A percentile compares a stretch with the other conserved stretches of the same genome.
These are phyloP conservation scores for Azolla pinnata DNA, from an alignment of 75 land plant species.

Conservation along the genomic window DNA sequence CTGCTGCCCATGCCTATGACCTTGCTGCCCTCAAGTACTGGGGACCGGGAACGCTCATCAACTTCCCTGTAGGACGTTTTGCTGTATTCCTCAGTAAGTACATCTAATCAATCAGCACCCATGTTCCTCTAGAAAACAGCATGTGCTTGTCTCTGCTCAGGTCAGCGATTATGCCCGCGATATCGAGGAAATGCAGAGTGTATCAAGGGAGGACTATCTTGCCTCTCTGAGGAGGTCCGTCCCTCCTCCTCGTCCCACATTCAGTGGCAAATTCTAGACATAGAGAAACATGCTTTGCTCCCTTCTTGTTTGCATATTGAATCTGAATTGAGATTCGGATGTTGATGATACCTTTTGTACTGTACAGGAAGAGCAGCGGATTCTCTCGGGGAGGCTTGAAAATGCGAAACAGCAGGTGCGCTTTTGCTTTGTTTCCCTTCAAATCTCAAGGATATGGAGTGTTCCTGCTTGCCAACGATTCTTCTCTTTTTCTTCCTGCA, in stretches of 20 bases:
- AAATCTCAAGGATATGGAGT: too few relatives aligned
- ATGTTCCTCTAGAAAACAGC: too few relatives aligned
- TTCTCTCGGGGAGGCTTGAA: constrained; percentile 63
- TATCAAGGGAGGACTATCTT: constrained; percentile 94
- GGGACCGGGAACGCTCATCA: constrained; percentile 95
- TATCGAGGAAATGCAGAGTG: constrained; percentile 88
- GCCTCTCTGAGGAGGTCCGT: constrained; percentile 73
- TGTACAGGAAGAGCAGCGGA: constrained; percentile 77
- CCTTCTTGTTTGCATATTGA: neutral
- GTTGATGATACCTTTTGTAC: neutral
- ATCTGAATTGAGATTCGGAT: neutral
- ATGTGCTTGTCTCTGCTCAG: constrained; percentile 15
- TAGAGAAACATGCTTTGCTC: neutral
- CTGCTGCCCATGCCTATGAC: constrained; percentile 98
- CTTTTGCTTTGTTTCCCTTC: too few relatives aligned
- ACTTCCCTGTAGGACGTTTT: constrained; percentile 94
- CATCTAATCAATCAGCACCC: too few relatives aligned
- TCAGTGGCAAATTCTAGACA: neutral
- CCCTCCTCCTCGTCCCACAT: neutral
- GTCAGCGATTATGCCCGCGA: constrained; percentile 87
- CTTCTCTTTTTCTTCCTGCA: too few relatives aligned
- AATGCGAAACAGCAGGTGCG: too few relatives aligned
- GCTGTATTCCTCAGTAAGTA: too few relatives aligned
- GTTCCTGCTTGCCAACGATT: too few relatives aligned
- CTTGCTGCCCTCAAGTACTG: constrained; percentile 94